Evolutionary conservation across 1,139 yeast species (phyloP).

Genomic region (Kodamaea sp.): DNA sequence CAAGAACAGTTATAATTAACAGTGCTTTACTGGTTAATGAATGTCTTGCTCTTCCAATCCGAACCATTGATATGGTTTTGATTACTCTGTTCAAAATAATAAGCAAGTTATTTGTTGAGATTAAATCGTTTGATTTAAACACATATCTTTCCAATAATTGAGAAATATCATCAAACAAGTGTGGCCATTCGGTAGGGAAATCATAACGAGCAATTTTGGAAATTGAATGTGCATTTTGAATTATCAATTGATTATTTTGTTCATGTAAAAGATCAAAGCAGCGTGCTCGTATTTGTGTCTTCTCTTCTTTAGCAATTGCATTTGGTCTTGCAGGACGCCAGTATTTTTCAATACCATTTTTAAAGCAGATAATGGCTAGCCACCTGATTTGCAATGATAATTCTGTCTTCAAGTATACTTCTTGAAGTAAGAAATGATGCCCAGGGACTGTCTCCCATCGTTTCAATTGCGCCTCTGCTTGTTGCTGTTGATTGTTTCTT

Average conservation of each 20-base stretch:
- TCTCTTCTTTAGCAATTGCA: constrained; percentile 67
- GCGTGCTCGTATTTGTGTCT: constrained; percentile 53
- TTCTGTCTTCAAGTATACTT: constrained; percentile 56
- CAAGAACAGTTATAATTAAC: constrained; percentile 53
- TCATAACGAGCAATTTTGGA: constrained; percentile 78
- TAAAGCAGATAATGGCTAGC: constrained; percentile 83
- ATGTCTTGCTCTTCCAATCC: constrained; percentile 79
- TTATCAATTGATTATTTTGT: constrained; percentile 65
- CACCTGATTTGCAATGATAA: constrained; percentile 68
- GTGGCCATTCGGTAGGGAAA: constrained; percentile 86
- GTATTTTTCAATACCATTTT: constrained; percentile 77
- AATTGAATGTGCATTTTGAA: constrained; percentile 82
- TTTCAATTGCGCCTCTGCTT: constrained; percentile 68
- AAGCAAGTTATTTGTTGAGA: constrained; percentile 58
- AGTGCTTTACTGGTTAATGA: constrained; percentile 76
- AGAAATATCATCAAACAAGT: constrained; percentile 60
- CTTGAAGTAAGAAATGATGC: constrained; percentile 55
- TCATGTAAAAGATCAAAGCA: constrained; percentile 62
- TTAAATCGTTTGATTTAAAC: constrained; percentile 46
- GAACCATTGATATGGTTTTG: constrained; percentile 66
- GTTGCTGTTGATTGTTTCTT: constrained; percentile 44
- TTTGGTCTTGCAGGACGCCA: constrained; percentile 69
- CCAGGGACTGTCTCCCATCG: constrained; percentile 66
- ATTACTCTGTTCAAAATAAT: constrained; percentile 71
- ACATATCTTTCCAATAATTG: constrained; percentile 38